Conservation (phyloP, 2,329 filamentous ascomycete species). For the Arachnomyces sp. region DNA sequence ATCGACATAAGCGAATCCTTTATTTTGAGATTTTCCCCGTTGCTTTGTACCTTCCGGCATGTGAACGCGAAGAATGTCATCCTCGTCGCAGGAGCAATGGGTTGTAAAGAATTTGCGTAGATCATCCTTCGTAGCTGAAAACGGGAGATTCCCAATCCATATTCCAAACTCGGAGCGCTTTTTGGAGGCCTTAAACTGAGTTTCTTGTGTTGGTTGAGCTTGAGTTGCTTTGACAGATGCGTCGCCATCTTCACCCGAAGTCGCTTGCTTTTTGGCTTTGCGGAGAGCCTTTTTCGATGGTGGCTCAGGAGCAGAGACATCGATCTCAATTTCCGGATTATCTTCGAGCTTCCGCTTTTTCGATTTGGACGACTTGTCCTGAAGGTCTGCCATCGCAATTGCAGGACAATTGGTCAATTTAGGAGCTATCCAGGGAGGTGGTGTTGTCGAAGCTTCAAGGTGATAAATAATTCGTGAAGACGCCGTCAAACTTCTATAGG, state of each 20-base stretch:
- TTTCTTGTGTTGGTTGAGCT: conserved; percentile 13
- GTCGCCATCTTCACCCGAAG: conserved; percentile 14
- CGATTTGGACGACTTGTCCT: conserved; percentile 17
- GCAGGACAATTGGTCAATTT: background rate
- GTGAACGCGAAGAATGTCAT: conserved; percentile 76
- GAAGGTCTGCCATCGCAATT: conserved; percentile 22
- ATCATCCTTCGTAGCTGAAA: conserved; percentile 64
- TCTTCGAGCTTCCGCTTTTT: conserved; percentile 65
- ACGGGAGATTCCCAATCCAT: conserved; percentile 96
- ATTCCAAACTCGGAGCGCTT: conserved; percentile 73
- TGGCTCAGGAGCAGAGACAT: conserved; percentile 81
- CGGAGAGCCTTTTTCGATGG: conserved; percentile 91
- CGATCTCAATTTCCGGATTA: conserved; percentile 69
- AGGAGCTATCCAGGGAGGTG: too few relatives aligned
- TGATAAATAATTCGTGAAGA: too few relatives aligned
- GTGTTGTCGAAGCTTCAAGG: too few relatives aligned
- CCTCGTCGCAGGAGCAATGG: conserved; percentile 56
- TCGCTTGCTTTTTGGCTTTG: conserved; percentile 65
- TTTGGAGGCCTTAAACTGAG: conserved; percentile 15
- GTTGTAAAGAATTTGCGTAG: conserved; percentile 74
- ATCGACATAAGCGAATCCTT: conserved; percentile 94
- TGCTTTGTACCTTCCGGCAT: conserved; percentile 57
- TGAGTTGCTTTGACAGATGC: conserved; percentile 30
- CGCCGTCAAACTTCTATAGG: too few relatives aligned
- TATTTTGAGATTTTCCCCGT: conserved; percentile 58